These are phyloP conservation scores for Metarhizium guizhouense DNA, from an alignment of 2,329 filamentous ascomycete species.

Conservation along the genomic window DNA sequence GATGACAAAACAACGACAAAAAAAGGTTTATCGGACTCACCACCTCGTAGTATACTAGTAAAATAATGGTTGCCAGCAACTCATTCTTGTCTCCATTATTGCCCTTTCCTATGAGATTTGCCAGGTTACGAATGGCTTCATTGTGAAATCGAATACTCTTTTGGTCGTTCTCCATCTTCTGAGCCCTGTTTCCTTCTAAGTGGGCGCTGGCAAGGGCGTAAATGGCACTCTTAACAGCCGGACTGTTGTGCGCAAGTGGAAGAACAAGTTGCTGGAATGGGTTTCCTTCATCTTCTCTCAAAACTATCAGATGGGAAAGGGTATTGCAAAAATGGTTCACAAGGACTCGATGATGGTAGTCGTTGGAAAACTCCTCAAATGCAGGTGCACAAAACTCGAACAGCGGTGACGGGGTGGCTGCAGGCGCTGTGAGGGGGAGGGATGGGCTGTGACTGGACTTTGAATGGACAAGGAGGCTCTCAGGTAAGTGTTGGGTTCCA, in stretches of 20 bases:
- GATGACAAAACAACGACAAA: background rate
- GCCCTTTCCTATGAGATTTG: constrained; percentile 46
- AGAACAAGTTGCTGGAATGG: constrained; percentile 54
- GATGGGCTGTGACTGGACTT: constrained; percentile 13
- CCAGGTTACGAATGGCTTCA: constrained; percentile 48
- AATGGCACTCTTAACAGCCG: constrained; percentile 69
- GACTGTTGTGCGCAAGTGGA: constrained; percentile 46
- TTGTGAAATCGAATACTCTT: constrained; percentile 52
- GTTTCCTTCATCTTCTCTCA: constrained; percentile 53
- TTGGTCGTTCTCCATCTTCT: constrained; percentile 32
- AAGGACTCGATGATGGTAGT: constrained; percentile 43
- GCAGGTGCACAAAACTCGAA: constrained; percentile 43
- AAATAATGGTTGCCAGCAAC: constrained; percentile 50
- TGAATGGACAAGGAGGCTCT: background rate
- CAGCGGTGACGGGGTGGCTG: constrained; percentile 18
- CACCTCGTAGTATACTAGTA: constrained; percentile 55
- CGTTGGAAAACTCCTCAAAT: constrained; percentile 49
- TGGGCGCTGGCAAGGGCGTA: constrained; percentile 80
- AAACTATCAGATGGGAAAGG: constrained; percentile 55
- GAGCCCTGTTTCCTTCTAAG: constrained; percentile 55
- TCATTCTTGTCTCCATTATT: constrained; percentile 44
- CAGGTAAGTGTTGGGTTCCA: background rate
- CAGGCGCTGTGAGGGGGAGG: constrained; percentile 17
- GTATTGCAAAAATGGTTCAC: constrained; percentile 57
- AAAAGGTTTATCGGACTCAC: constrained; percentile 29